These are phyloP conservation scores for Podospora pseudocomata DNA, from an alignment of 495 filamentous ascomycete species.

Conservation along the genomic window DNA sequence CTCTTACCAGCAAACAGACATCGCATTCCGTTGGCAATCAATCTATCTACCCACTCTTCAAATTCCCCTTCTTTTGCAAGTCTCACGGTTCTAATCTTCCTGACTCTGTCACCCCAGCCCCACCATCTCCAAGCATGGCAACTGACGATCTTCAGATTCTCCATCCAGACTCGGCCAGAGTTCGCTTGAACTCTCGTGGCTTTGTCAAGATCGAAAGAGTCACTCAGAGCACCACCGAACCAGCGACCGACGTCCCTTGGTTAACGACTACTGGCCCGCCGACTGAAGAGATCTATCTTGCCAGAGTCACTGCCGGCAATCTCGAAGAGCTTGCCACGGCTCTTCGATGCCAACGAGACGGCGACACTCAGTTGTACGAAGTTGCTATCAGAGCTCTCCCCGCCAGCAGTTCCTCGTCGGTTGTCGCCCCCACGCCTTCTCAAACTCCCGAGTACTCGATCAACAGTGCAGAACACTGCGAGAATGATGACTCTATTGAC, in stretches of 20 bases:
- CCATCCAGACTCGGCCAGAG: not conserved
- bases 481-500: not conserved
- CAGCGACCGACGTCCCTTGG: not conserved
- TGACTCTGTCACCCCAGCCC: too few relatives aligned
- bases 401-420: too few relatives aligned
- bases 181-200: not conserved
- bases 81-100: not conserved
- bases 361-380: not conserved
- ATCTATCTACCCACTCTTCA: not conserved
- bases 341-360: not conserved
- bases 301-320: not conserved
- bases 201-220: not conserved
- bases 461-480: not conserved
- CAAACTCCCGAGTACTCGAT: not conserved
- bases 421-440: not conserved
- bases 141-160: not conserved
- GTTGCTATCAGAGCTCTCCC: not conserved
- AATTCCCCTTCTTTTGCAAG: not conserved
- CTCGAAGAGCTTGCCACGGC: not conserved
- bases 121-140: not conserved
- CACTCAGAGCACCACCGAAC: not conserved
- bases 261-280: not conserved
- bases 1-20: not conserved
- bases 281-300: not conserved
- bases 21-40: not conserved